Evolutionary conservation across 305 asterid genomes (phyloP).

Genomic region (Fraxinus paxiana): DNA sequence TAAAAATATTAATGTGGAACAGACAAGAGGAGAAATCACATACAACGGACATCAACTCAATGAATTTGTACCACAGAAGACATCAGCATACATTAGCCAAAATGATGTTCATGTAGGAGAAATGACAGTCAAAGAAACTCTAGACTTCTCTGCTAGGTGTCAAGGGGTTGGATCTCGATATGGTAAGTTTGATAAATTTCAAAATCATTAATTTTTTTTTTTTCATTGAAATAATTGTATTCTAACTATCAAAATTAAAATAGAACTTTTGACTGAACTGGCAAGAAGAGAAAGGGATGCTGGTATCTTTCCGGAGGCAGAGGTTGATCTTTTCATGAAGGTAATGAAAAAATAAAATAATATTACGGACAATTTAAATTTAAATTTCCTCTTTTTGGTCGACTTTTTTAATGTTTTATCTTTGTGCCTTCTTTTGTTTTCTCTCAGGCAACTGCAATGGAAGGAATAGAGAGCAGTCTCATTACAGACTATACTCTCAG

Average conservation of each 20-base stretch:
- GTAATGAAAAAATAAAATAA: constrained; percentile 29
- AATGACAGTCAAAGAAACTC: constrained; percentile 90
- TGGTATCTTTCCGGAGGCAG: constrained; percentile 84
- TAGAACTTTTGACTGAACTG: constrained; percentile 79
- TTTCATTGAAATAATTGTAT: not conserved
- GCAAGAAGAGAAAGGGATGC: constrained; percentile 87
- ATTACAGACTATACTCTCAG: constrained; percentile 36
- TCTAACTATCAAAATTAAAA: not conserved
- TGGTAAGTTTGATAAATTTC: constrained; percentile 38
- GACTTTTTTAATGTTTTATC: not conserved
- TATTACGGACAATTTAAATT: not conserved
- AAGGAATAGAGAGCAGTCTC: constrained; percentile 45
- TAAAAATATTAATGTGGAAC: constrained; percentile 16
- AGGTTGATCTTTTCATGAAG: constrained; percentile 92
- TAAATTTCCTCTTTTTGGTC: not conserved
- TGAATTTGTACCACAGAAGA: constrained; percentile 78
- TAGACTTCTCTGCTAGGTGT: constrained; percentile 89
- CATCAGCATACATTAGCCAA: constrained; percentile 91
- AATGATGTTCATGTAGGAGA: constrained; percentile 86
- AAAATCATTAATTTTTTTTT: not conserved
- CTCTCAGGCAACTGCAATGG: constrained; percentile 62
- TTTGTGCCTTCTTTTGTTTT: not conserved
- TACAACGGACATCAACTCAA: constrained; percentile 70
- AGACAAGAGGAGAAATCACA: constrained; percentile 66
- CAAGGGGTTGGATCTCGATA: constrained; percentile 88